These are phyloP conservation scores for Penicillium flavigenum DNA, from an alignment of 495 filamentous ascomycete genomes.

Conservation along the genomic window DNA sequence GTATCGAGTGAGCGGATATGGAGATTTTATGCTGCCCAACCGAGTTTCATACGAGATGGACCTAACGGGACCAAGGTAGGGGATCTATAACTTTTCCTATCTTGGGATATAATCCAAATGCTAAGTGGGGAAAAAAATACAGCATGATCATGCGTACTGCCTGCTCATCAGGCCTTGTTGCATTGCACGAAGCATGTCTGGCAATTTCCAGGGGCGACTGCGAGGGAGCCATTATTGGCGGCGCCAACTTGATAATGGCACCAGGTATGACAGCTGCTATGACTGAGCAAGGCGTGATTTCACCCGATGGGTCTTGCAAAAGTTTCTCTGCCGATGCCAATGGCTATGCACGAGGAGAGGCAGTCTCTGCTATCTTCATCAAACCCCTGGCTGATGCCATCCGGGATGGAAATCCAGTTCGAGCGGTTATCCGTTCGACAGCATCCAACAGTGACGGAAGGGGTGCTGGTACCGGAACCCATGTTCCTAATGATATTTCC, in stretches of 20 bases:
- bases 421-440: constrained; percentile 39
- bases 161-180: constrained; percentile 33
- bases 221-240: constrained; percentile 48
- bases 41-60: constrained; percentile 37
- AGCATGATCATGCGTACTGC: constrained; percentile 34
- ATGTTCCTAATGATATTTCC: constrained; percentile 24
- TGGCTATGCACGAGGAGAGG: constrained; percentile 65
- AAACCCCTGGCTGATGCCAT: constrained; percentile 35
- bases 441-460: constrained; percentile 35
- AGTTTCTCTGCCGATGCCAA: constrained; percentile 60
- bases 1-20: constrained; percentile 24
- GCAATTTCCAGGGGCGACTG: constrained; percentile 25
- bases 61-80: constrained; percentile 31
- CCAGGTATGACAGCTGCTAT: constrained; percentile 34
- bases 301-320: constrained; percentile 42
- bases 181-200: constrained; percentile 28
- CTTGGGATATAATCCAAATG: neutral
- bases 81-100: neutral
- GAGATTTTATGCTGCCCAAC: constrained; percentile 32
- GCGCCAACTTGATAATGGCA: constrained; percentile 41
- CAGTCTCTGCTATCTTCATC: constrained; percentile 36
- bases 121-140: neutral
- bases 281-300: constrained; percentile 32
- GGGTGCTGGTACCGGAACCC: constrained; percentile 16
- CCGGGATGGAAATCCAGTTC: constrained; percentile 35